A percentile compares a stretch with the other conserved stretches of the same genome.
phyloP scores from a whole-genome alignment of 176 grass and related monocot species.

The Cenchrus purpureus region DNA sequence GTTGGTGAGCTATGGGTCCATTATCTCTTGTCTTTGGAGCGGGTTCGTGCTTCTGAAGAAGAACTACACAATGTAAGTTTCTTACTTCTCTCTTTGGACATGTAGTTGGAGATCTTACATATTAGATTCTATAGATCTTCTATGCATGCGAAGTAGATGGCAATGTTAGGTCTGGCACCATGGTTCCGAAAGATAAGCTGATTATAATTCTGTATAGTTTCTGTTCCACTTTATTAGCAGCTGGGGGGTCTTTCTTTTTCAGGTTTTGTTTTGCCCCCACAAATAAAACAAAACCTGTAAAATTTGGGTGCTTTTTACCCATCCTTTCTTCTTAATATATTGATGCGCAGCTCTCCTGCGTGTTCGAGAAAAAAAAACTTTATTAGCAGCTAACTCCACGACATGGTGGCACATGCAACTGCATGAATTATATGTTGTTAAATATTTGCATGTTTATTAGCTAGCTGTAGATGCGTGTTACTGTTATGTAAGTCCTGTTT shows the following conservation, averaged over 20 bases:
- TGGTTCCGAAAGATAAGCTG: constrained; percentile 14
- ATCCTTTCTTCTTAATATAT: no score
- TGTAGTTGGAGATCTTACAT: constrained; percentile 1
- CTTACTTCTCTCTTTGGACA: constrained; percentile 15
- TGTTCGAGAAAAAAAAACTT: no score
- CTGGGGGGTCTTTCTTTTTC: no score
- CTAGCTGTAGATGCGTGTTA: constrained; percentile 17
- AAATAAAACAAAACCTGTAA: no score
- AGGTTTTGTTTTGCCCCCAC: no score
- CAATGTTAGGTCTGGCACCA: constrained; percentile 12
- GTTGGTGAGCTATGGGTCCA: constrained; percentile 82
- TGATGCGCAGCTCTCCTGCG: no score
- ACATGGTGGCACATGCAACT: no score
- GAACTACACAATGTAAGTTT: constrained; percentile 64
- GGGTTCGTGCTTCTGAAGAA: constrained; percentile 64
- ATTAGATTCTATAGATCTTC: not conserved
- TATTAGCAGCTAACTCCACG: no score
- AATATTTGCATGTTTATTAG: no score
- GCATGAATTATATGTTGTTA: no score
- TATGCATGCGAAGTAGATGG: not conserved
- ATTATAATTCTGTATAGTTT: constrained; percentile 1
- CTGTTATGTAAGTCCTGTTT: constrained; percentile 12
- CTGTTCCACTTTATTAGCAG: not conserved
- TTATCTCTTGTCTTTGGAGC: constrained; percentile 83
- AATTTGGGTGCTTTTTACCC: no score